Percentiles rank a stretch among this genome's conserved stretches.
Conservation (phyloP, 139 green algal genomes). For the Edaphochlamys debaryana region DNA sequence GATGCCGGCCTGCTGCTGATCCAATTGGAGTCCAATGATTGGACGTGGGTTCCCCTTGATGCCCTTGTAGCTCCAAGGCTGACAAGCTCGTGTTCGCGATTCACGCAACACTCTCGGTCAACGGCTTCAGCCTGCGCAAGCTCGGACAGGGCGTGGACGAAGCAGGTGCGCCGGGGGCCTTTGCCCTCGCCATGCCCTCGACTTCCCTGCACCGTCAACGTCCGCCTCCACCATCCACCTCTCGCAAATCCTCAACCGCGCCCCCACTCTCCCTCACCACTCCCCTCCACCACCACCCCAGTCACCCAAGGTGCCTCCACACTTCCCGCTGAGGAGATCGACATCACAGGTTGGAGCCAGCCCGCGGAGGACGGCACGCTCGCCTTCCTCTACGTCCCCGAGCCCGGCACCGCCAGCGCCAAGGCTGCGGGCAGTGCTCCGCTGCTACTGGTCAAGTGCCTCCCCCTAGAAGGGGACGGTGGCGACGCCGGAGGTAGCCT, state of each 20-base stretch:
- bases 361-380: background rate
- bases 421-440: background rate
- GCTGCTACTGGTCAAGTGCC: slow-evolving; percentile 39
- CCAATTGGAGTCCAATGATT: no score
- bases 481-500: background rate
- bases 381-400: slow-evolving; percentile 30
- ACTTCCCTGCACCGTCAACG: no score
- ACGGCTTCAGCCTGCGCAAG: slow-evolving; percentile 69
- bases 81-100: slow-evolving; percentile 58
- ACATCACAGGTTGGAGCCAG: slow-evolving; percentile 16
- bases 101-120: slow-evolving; percentile 53
- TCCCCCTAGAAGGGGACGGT: background rate
- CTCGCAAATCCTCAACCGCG: no score
- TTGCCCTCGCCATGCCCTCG: background rate
- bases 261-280: background rate
- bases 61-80: slow-evolving; percentile 39
- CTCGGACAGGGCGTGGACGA: slow-evolving; percentile 56
- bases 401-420: background rate
- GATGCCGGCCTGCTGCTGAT: no score
- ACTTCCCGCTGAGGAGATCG: background rate
- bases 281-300: background rate
- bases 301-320: background rate
- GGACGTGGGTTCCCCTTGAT: no score
- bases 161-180: slow-evolving; percentile 1
- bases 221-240: no score